A percentile compares a stretch with the other conserved stretches of the same genome.
These are phyloP conservation scores for Celoporthe dispersa DNA, from an alignment of 2,329 filamentous ascomycete species.

Conservation along the genomic window DNA sequence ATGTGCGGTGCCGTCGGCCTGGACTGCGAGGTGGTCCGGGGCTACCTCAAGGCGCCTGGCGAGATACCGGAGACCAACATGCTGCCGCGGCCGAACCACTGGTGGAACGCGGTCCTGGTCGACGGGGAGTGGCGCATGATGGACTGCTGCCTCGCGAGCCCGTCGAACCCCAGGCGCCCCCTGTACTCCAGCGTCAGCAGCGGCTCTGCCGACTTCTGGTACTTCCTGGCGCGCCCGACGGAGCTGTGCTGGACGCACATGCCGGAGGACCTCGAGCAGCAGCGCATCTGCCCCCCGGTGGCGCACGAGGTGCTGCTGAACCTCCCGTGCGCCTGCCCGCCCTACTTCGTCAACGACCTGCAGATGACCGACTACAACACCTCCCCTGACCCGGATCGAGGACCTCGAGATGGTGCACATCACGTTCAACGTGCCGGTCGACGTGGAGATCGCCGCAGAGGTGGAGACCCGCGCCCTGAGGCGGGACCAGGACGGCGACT, in stretches of 20 bases:
- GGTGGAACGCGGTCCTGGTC: constrained; percentile 94
- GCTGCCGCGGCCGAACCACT: constrained; percentile 89
- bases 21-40: constrained; percentile 82
- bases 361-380: constrained; percentile 92
- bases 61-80: constrained; percentile 80
- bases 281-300: constrained; percentile 89
- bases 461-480: constrained; percentile 84
- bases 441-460: constrained; percentile 91
- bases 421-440: constrained; percentile 82
- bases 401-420: constrained; percentile 93
- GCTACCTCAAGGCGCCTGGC: constrained; percentile 89
- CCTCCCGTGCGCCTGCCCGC: constrained; percentile 82
- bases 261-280: constrained; percentile 82
- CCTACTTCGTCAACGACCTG: constrained; percentile 82
- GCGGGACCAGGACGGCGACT: constrained; percentile 84
- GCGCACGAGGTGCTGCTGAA: constrained; percentile 85
- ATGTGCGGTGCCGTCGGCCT: constrained; percentile 93
- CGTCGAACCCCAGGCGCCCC: constrained; percentile 81
- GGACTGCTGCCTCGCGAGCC: constrained; percentile 89
- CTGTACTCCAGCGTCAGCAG: constrained; percentile 75
- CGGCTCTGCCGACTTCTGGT: constrained; percentile 81
- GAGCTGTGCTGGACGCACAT: constrained; percentile 97
- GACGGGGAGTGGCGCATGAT: constrained; percentile 97
- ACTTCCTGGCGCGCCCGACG: constrained; percentile 86
- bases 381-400: constrained; percentile 79